These are phyloP conservation scores for Solanum peruvianum DNA, from an alignment of 257 asterid genomes.

Conservation along the genomic window DNA sequence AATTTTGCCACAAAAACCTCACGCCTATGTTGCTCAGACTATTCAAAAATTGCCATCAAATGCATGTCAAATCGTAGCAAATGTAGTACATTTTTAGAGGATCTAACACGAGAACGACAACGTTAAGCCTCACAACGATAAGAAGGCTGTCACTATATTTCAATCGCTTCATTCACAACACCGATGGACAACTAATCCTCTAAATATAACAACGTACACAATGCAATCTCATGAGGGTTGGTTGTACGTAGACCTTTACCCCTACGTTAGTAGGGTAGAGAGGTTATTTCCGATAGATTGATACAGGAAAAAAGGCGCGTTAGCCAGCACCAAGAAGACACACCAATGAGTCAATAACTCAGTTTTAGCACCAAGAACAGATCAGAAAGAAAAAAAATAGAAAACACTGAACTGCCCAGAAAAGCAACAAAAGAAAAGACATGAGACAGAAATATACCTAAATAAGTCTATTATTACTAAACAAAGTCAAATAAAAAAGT, in stretches of 20 bases:
- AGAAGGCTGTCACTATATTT: neutral
- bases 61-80: neutral
- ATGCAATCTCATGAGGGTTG: neutral
- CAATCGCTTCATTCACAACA: neutral
- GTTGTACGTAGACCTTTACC: neutral
- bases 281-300: neutral
- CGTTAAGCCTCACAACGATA: neutral
- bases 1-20: neutral
- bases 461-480: neutral
- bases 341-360: neutral
- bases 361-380: neutral
- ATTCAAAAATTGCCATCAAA: fast-evolving
- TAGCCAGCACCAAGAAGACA: neutral
- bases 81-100: fast-evolving
- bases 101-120: fast-evolving
- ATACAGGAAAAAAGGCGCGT: neutral
- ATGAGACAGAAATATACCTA: neutral
- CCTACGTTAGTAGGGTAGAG: neutral
- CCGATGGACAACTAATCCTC: neutral
- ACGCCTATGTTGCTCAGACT: neutral
- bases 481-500: constrained; percentile 1
- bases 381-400: neutral
- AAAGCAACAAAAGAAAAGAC: neutral
- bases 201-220: neutral
- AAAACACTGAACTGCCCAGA: neutral